These are phyloP conservation scores for Neocucurbitaria cava DNA, from an alignment of 2,329 filamentous ascomycete genomes.

Conservation along the genomic window DNA sequence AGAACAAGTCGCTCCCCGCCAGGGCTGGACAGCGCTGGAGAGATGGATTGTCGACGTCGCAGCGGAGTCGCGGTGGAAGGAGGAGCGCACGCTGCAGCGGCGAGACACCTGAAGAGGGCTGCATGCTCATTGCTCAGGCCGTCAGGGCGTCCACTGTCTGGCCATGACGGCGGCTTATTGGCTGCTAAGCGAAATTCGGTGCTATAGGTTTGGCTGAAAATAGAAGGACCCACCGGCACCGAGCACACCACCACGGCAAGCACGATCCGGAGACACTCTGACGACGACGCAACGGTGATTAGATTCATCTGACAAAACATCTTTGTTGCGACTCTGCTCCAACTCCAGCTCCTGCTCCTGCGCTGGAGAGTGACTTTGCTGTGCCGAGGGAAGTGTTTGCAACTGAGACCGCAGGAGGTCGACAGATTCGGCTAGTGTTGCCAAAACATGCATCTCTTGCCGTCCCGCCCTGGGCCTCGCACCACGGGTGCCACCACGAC, in stretches of 20 bases:
- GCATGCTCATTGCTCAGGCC: slow-evolving; percentile 2
- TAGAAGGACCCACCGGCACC: not conserved
- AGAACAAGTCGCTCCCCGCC: slow-evolving; percentile 7
- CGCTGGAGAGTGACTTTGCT: not conserved
- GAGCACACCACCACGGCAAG: not conserved
- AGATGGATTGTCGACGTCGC: slow-evolving; percentile 38
- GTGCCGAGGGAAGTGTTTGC: not conserved
- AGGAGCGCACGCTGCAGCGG: slow-evolving; percentile 16
- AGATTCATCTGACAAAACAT: not conserved
- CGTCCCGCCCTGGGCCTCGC: not conserved
- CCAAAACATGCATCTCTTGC: not conserved
- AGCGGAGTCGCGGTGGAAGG: slow-evolving; percentile 33
- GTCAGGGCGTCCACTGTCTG: slow-evolving; percentile 4
- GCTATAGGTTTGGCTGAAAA: slow-evolving; percentile 1
- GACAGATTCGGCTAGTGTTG: not conserved
- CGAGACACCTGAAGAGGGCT: slow-evolving; percentile 5
- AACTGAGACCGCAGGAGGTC: not conserved
- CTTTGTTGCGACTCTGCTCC: too few relatives aligned
- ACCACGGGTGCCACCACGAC: too few relatives aligned
- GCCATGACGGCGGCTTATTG: slow-evolving; percentile 11
- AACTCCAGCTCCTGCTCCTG: not conserved
- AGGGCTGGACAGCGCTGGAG: slow-evolving; percentile 16
- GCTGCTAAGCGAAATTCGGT: slow-evolving; percentile 23
- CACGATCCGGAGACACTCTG: not conserved
- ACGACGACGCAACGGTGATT: not conserved